Evolutionary conservation across 169 alveolate species (phyloP), one percentile per base, ranked within the genome.

Genomic region (Plasmodium reichenowi): DNA sequence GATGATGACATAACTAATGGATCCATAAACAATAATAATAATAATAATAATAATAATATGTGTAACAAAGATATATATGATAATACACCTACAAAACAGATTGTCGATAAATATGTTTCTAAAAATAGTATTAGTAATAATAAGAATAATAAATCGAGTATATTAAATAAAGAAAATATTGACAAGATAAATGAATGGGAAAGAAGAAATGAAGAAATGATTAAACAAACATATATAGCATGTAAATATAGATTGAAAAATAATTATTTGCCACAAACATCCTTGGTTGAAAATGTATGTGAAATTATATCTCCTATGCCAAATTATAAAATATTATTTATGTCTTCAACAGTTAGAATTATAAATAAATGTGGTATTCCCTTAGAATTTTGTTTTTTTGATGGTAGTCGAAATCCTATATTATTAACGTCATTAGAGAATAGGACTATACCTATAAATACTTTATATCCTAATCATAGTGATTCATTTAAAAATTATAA

Each of bases 321-420:
- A 12, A 93, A 96, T 58, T 95, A 93, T 88, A 95, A 95, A 92
- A 88, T 95, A 86, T 88, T 95, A 75, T 75, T 95, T 88, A 85
- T 95, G 88, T 89, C 97, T 2, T 92, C 97, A 45, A 94, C 97
- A 0, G 96, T 95, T 80, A 68, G 94, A 56, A 73, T 95, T 71
- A 87, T 88, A 88, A 95, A 95, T 88, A 75, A 93, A 76, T 88
- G 96, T 68, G 97, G 97, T 48, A 88, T 95, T 90, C 97, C 97
- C 5, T 72, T 95, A 80, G 92, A 94, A 68, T 62, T 95, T 47
- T 88, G 94, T 22, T 95, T 95, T 78, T 93, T 93, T 12, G 97
- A 95, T 74, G 87, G 66, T 26, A 70, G 74, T 5, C 83, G 88
- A 62, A 88, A 88, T 63, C 96, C 94, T 17, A 74, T 93, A 76